Evolutionary conservation across 768 basidiomycete species (phyloP).

Genomic region (Lyophyllum decastes): DNA sequence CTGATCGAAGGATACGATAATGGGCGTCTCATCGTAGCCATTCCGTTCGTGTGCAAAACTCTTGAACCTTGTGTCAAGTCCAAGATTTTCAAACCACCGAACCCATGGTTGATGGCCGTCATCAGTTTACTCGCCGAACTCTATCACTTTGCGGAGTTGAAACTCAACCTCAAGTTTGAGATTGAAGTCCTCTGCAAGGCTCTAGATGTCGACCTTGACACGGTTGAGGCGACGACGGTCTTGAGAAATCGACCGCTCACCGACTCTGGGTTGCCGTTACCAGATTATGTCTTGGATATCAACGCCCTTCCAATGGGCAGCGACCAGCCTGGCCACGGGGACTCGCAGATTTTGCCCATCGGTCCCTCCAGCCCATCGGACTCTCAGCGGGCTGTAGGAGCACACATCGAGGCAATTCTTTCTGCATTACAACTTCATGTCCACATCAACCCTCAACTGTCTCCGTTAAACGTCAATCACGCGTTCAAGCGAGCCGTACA

Average conservation of each 20-base stretch:
- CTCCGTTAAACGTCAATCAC: conserved; percentile 74
- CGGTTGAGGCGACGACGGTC: conserved; percentile 81
- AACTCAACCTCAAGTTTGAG: conserved; percentile 97
- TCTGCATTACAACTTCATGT: conserved; percentile 69
- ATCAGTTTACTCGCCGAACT: conserved; percentile 89
- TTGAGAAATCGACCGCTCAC: conserved; percentile 74
- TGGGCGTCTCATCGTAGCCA: conserved; percentile 88
- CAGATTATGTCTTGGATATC: conserved; percentile 80
- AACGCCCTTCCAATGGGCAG: conserved; percentile 77
- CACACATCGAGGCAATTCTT: conserved; percentile 83
- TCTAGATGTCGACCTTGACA: conserved; percentile 83
- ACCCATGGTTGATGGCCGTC: conserved; percentile 98
- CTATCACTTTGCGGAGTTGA: conserved; percentile 96
- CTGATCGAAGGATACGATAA: conserved; percentile 94
- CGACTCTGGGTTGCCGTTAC: conserved; percentile 65
- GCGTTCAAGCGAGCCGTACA: conserved; percentile 90
- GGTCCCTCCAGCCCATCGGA: conserved; percentile 64
- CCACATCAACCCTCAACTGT: conserved; percentile 75
- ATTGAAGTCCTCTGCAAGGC: conserved; percentile 96
- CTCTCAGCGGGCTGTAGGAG: conserved; percentile 64
- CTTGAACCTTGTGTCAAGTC: conserved; percentile 90
- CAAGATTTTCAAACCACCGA: conserved; percentile 92
- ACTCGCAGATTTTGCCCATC: conserved; percentile 64
- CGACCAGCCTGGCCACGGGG: conserved; percentile 58
- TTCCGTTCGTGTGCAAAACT: conserved; percentile 98